Evolutionary conservation across 2,329 filamentous ascomycete species (phyloP), one percentile per base, ranked within the genome.

Genomic region (Coleophoma cylindrospora): DNA sequence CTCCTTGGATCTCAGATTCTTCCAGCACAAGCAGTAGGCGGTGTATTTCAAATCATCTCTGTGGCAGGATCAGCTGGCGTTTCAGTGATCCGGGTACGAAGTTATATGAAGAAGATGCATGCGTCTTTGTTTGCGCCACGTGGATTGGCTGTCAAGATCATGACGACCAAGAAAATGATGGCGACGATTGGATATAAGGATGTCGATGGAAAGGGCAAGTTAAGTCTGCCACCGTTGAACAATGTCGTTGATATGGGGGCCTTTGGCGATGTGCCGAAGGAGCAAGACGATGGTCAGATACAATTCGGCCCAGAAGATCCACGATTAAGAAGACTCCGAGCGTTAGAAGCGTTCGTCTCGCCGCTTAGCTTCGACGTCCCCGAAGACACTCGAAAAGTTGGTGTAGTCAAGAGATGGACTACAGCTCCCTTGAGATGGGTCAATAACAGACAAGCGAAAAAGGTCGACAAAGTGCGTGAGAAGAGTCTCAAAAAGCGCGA

Each of bases 81-180:
- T 12, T 53, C 52, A 4, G 46, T 56, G 37, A 45, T 55, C 2
- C 52, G 56, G 8, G 52, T 56, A 10, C 46, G 54, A 21, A 49
- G 34, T 21, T 58, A 43, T 48, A 49, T 56, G 54, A 54, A 56
- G 47, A 52, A 48, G 15, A 32, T 40, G 3, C 54, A 56, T 40
- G 34, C 19, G 32, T 32, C 36, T 13, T 50, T 54, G 2, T 57
- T 55, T 34, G 48, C 46, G 9, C 55, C 55, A 3, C 32, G 53
- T 9, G 50, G 53, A n/a, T 44, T 57, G 4, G 32, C 45, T 6
- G 34, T 40, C 34, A 54, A 50, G 48, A 49, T 55, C 17, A 48
- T 55, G 48, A 52, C 21, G 6, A 57, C 54, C n/a, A 58, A 55
- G 47, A 55, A 52, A 43, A 57, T 58, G 54, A 58, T 58, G 54